A percentile compares a stretch with the other conserved stretches of the same genome.
phyloP scores from a whole-genome alignment of 495 filamentous ascomycete species.

The Lineolata rhizophorae region DNA sequence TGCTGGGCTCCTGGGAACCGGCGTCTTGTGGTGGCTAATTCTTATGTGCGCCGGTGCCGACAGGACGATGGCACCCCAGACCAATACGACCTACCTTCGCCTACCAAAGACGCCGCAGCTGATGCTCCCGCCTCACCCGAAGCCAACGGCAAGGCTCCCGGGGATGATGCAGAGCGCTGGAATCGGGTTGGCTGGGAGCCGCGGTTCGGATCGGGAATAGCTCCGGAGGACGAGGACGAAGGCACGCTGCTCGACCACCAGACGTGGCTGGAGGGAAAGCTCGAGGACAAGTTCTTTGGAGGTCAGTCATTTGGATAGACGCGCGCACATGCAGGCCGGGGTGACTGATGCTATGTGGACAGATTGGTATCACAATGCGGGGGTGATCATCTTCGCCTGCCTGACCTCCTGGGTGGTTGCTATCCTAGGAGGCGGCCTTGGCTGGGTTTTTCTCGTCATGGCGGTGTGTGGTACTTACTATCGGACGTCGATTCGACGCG shows the following conservation, averaged over 20 bases:
- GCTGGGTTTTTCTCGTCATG: conserved; percentile 86
- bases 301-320: too few relatives aligned
- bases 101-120: conserved; percentile 44
- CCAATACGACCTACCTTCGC: conserved; percentile 56
- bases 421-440: conserved; percentile 71
- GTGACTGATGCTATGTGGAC: conserved; percentile 3
- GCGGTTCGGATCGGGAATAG: conserved; percentile 39
- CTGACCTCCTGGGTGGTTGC: conserved; percentile 79
- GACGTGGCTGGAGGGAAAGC: conserved; percentile 60
- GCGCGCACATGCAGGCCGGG: conserved; percentile 3
- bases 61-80: conserved; percentile 41
- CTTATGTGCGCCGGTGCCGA: too few relatives aligned
- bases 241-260: conserved; percentile 66
- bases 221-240: conserved; percentile 26
- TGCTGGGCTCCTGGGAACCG: too few relatives aligned
- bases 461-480: conserved; percentile 86
- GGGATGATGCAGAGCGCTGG: conserved; percentile 40
- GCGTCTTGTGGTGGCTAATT: too few relatives aligned
- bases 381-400: conserved; percentile 77
- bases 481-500: conserved; percentile 78
- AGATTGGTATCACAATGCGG: conserved; percentile 98
- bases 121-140: conserved; percentile 21
- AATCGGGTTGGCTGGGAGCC: conserved; percentile 74
- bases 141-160: conserved; percentile 25
- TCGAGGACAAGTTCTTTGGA: conserved; percentile 83